These are phyloP conservation scores for Epichloe sylvatica DNA, from an alignment of 2,329 filamentous ascomycete genomes.

Conservation along the genomic window DNA sequence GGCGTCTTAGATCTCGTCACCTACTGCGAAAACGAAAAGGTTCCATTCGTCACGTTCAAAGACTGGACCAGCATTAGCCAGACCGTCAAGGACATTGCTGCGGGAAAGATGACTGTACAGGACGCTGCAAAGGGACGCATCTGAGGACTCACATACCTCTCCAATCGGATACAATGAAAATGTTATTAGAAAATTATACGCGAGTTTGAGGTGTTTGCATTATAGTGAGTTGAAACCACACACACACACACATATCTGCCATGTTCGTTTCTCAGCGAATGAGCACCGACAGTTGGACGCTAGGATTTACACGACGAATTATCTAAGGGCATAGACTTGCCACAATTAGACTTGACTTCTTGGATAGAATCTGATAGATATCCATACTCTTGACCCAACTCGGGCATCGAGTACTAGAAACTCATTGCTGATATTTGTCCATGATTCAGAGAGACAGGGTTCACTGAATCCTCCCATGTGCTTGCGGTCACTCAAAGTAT, in stretches of 20 bases:
- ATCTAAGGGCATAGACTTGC: not conserved
- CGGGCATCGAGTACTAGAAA: not conserved
- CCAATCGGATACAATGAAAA: too few relatives aligned
- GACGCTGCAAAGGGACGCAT: slow-evolving; percentile 47
- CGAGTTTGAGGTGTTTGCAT: too few relatives aligned
- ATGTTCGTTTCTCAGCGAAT: not conserved
- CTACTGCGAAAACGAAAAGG: slow-evolving; percentile 71
- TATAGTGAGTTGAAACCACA: too few relatives aligned
- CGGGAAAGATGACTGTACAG: slow-evolving; percentile 55
- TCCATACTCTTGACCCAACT: not conserved
- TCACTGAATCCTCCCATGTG: too few relatives aligned
- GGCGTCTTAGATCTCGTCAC: slow-evolving; percentile 58
- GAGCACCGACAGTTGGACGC: not conserved
- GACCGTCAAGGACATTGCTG: slow-evolving; percentile 63
- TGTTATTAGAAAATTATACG: too few relatives aligned
- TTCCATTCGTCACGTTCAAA: slow-evolving; percentile 78
- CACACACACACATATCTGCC: too few relatives aligned
- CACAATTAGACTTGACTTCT: slow-evolving; percentile 1
- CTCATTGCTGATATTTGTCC: not conserved
- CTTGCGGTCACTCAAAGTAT: too few relatives aligned
- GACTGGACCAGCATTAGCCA: slow-evolving; percentile 69
- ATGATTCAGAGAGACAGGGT: too few relatives aligned
- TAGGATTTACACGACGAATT: not conserved
- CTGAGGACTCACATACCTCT: slow-evolving; percentile 7
- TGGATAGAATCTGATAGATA: slow-evolving; percentile 4